Evolutionary conservation across 2,329 filamentous ascomycete genomes (phyloP).

Genomic region (Aspergillus flavus): DNA sequence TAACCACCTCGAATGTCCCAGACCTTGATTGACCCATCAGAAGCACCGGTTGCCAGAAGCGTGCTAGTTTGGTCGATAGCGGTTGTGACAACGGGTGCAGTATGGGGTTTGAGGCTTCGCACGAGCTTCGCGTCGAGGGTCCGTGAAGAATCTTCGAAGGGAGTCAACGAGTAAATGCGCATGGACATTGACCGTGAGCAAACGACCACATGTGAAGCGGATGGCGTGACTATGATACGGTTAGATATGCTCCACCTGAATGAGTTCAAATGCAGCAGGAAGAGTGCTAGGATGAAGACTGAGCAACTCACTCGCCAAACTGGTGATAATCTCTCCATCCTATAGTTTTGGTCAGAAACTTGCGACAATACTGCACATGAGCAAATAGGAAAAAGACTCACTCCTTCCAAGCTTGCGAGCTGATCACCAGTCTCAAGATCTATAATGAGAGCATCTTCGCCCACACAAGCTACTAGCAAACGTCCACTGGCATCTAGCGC

Average conservation of each 20-base stretch:
- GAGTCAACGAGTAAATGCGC: slow-evolving; percentile 79
- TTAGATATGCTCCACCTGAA: background rate
- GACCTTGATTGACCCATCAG: slow-evolving; percentile 91
- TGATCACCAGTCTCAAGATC: slow-evolving; percentile 81
- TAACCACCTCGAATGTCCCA: slow-evolving; percentile 93
- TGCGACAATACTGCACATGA: slow-evolving; percentile 3
- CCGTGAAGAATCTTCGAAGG: slow-evolving; percentile 57
- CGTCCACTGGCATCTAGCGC: slow-evolving; percentile 78
- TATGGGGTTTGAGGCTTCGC: slow-evolving; percentile 85
- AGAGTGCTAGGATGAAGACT: slow-evolving; percentile 1
- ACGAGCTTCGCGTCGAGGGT: slow-evolving; percentile 68
- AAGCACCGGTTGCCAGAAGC: slow-evolving; percentile 86
- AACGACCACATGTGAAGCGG: slow-evolving; percentile 81
- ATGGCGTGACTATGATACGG: slow-evolving; percentile 70
- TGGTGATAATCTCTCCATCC: slow-evolving; percentile 64
- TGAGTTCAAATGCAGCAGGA: background rate
- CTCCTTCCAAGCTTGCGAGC: slow-evolving; percentile 83
- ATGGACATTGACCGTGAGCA: slow-evolving; percentile 96
- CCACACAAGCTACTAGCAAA: slow-evolving; percentile 85
- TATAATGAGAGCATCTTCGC: slow-evolving; percentile 87
- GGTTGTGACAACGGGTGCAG: slow-evolving; percentile 83
- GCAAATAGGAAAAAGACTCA: slow-evolving; percentile 48
- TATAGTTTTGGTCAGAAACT: slow-evolving; percentile 36
- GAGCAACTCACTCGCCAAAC: slow-evolving; percentile 43
- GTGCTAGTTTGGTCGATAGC: slow-evolving; percentile 86